Percentiles rank a stretch among this genome's conserved stretches.
Conservation (phyloP, 2,329 filamentous ascomycete genomes). For the Aspergillus fischeri region DNA sequence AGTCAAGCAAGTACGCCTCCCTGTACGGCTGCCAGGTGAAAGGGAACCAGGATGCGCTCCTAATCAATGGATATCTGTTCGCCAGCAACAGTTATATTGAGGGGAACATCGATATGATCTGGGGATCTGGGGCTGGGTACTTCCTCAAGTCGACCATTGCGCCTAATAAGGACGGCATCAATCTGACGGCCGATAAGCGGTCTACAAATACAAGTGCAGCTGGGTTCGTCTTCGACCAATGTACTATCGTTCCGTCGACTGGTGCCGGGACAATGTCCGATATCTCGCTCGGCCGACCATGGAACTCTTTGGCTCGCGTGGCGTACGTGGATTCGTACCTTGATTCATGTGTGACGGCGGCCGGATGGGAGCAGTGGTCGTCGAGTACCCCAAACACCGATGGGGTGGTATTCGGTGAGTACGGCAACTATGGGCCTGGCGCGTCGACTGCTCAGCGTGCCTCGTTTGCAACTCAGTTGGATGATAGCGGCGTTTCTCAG, state of each 20-base stretch:
- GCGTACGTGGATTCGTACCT: conserved; percentile 14
- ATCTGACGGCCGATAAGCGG: conserved; percentile 39
- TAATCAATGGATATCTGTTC: conserved; percentile 37
- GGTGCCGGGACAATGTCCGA: conserved; percentile 13
- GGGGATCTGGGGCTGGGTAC: conserved; percentile 43
- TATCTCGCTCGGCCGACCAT: conserved; percentile 13
- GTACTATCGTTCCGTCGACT: conserved; percentile 26
- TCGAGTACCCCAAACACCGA: conserved; percentile 23
- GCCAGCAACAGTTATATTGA: conserved; percentile 39
- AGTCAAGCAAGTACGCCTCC: conserved; percentile 40
- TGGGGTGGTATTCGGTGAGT: conserved; percentile 30
- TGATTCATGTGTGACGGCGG: conserved; percentile 9
- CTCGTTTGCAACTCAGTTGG: conserved; percentile 35
- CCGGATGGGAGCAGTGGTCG: conserved; percentile 29
- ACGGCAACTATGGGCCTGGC: conserved; percentile 36
- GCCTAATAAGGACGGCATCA: conserved; percentile 33
- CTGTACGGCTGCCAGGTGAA: conserved; percentile 36
- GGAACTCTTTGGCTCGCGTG: conserved; percentile 14
- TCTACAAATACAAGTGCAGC: conserved; percentile 34
- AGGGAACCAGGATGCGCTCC: conserved; percentile 38
- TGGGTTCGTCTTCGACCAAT: conserved; percentile 38
- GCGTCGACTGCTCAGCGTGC: conserved; percentile 28
- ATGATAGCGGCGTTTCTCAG: conserved; percentile 31
- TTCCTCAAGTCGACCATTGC: conserved; percentile 39
- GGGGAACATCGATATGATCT: conserved; percentile 43